Conservation (phyloP, 2,329 filamentous ascomycete species). For the Podosphaera xanthii region DNA sequence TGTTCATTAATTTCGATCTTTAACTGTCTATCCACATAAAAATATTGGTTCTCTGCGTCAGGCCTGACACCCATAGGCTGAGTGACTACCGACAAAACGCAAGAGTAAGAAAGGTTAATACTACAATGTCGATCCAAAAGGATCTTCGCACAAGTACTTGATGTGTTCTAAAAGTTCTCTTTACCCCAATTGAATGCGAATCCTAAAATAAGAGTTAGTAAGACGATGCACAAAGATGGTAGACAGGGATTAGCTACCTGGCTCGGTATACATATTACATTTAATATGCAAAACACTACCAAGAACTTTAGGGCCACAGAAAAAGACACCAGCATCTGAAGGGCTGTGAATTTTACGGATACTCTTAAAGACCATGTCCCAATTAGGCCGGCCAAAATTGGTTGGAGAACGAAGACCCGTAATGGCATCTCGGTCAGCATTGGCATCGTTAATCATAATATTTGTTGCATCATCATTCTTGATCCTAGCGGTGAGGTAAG, state of each 20-base stretch:
- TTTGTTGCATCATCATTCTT: slow-evolving; percentile 70
- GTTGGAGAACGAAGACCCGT: slow-evolving; percentile 63
- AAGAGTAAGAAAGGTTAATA: no score
- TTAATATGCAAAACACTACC: slow-evolving; percentile 59
- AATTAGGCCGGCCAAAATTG: slow-evolving; percentile 70
- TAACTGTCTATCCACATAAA: no score
- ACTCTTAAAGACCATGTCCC: slow-evolving; percentile 73
- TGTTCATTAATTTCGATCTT: no score
- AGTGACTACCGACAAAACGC: no score
- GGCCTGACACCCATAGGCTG: no score
- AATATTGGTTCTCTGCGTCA: no score
- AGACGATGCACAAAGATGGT: slow-evolving; percentile 5
- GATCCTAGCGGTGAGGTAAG: slow-evolving; percentile 71
- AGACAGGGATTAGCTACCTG: slow-evolving; percentile 32
- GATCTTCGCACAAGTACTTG: no score
- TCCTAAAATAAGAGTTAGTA: slow-evolving; percentile 8
- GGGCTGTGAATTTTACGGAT: slow-evolving; percentile 59
- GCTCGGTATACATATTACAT: slow-evolving; percentile 74
- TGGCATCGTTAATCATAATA: slow-evolving; percentile 81
- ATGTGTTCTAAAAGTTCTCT: slow-evolving; percentile 24
- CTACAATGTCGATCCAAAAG: no score
- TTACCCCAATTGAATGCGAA: slow-evolving; percentile 22
- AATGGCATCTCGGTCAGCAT: slow-evolving; percentile 65
- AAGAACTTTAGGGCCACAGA: slow-evolving; percentile 63
- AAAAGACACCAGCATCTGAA: slow-evolving; percentile 57